Evolutionary conservation across 2,329 filamentous ascomycete species (phyloP).

Genomic region (Reticulascus tulasneorum): DNA sequence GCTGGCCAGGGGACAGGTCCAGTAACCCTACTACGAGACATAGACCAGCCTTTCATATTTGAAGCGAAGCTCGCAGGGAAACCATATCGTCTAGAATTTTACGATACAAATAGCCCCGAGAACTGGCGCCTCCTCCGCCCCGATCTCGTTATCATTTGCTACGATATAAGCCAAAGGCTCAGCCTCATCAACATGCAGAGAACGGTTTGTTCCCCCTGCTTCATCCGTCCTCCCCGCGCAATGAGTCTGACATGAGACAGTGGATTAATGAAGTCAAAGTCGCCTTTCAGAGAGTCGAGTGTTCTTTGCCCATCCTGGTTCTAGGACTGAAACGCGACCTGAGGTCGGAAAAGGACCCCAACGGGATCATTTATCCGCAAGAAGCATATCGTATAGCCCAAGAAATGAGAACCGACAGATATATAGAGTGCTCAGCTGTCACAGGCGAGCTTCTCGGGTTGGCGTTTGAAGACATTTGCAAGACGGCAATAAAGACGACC

Average conservation of each 20-base stretch:
- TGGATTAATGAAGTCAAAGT: conserved; percentile 54
- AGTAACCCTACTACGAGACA: conserved; percentile 50
- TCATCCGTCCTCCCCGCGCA: background rate
- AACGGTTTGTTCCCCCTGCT: conserved; percentile 37
- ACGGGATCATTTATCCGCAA: conserved; percentile 58
- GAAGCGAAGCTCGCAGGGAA: conserved; percentile 38
- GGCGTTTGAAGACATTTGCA: conserved; percentile 59
- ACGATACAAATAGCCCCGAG: conserved; percentile 55
- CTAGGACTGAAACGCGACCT: conserved; percentile 60
- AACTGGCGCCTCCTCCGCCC: conserved; percentile 57
- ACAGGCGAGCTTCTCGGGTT: conserved; percentile 55
- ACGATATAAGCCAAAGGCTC: conserved; percentile 55
- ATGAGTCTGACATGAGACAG: conserved; percentile 27
- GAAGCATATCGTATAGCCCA: conserved; percentile 56
- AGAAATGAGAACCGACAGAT: conserved; percentile 57
- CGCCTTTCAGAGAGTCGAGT: conserved; percentile 42
- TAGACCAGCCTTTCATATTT: conserved; percentile 58
- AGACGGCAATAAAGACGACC: conserved; percentile 47
- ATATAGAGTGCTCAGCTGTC: conserved; percentile 60
- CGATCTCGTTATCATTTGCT: conserved; percentile 57
- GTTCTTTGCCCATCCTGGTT: conserved; percentile 50
- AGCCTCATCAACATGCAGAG: conserved; percentile 56
- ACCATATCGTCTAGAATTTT: conserved; percentile 54
- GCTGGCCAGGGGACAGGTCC: conserved; percentile 35
- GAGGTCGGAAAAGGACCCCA: conserved; percentile 53